Evolutionary conservation across 305 asterid genomes (phyloP).

Genomic region (Solanum hybrid): DNA sequence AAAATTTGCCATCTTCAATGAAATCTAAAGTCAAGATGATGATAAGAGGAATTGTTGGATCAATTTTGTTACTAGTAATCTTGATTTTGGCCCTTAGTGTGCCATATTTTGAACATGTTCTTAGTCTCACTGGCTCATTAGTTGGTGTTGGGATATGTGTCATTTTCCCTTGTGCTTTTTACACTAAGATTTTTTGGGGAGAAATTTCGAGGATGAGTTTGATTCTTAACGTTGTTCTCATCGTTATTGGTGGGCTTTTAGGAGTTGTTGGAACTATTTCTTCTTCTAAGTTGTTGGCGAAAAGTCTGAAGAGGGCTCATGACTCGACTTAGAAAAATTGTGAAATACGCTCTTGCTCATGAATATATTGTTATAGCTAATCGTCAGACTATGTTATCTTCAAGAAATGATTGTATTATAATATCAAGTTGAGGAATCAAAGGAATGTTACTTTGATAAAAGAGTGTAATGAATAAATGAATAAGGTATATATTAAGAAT

Average conservation of each 20-base stretch:
- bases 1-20: slow-evolving; percentile 31
- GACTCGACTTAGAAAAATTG: neutral
- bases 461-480: neutral
- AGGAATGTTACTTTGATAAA: neutral
- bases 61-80: slow-evolving; percentile 36
- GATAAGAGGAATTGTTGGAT: slow-evolving; percentile 45
- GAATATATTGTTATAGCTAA: neutral
- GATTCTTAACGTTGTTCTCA: slow-evolving; percentile 33
- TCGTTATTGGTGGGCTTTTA: slow-evolving; percentile 31
- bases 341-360: neutral
- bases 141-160: slow-evolving; percentile 54
- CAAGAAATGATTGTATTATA: neutral
- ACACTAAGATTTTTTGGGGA: slow-evolving; percentile 51
- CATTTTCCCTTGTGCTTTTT: slow-evolving; percentile 49
- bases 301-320: slow-evolving; percentile 25
- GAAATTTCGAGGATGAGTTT: slow-evolving; percentile 22
- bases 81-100: slow-evolving; percentile 50
- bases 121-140: slow-evolving; percentile 67
- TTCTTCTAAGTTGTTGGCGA: slow-evolving; percentile 41
- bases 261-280: slow-evolving; percentile 59
- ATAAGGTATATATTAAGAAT: neutral
- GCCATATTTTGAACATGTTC: slow-evolving; percentile 62
- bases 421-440: neutral
- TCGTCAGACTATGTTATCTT: neutral
- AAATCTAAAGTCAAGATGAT: slow-evolving; percentile 36